Base-by-base conservation (phyloP, 768 basidiomycete species). In the Termitomyces heimii region DNA sequence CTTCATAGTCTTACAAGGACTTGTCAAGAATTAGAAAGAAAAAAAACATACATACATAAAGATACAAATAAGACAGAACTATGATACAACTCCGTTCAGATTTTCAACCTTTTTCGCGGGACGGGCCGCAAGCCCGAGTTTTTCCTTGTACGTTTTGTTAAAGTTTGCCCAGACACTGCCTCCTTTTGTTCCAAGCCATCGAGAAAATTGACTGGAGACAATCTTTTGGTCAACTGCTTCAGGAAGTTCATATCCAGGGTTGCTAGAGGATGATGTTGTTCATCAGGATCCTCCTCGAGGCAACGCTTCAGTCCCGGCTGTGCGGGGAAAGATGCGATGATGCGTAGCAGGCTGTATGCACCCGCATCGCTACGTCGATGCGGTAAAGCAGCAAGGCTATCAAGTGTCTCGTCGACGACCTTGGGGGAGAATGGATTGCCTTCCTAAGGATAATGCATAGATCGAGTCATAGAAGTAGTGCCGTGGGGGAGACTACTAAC, bases 301-400 rank as follows among this genome's bases (percentile, higher is more conserved):
- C 73, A 74, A 10, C 75, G 65, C 55, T 75, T 74, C 49, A 77
- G 65, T 18, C 68, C 69, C 2, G 72, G 62, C 4, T 71, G 67
- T 1, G 77, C 75, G 22, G 77, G 76, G 61, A 77, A 77, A 1
- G 76, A 75, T 0, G 68, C 74, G 8, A 78, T 57, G 5, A 74
- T 71, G 18, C 77, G 73, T n/a, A 77, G 58, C 5, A 78, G 66
- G 58, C 74, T 72, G 62, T 73, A 76, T 55, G 62, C 66, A n/a
- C 77, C 77, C 5, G 67, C 69, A 43, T 76, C 75, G 12, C 55
- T 44, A 16, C 73, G 70, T n/a, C 67, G 62, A 34, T 69, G 56
- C 8, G 77, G 77, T 8, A 77, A 66, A 5, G 60, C 57, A 4
- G 62, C 53, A n/a, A 78, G 64, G 9, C 50, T 58, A 14, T 59